phyloP scores from a whole-genome alignment of 768 basidiomycete genomes.

The Trichaptum fuscoviolaceum region DNA sequence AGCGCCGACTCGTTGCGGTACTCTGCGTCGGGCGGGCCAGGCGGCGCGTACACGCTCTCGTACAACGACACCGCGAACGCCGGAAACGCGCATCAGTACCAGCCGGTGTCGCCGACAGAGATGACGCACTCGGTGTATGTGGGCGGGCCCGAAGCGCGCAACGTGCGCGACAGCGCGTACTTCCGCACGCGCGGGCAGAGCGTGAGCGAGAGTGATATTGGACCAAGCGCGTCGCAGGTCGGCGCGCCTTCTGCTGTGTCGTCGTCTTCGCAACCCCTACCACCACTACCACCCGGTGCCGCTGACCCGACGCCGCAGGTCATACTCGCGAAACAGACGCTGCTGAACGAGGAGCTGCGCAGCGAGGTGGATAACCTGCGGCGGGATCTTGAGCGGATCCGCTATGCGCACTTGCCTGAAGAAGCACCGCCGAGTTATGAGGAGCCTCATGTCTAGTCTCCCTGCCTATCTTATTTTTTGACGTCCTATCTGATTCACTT shows the following conservation, averaged over 20 bases:
- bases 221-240: conserved; percentile 4
- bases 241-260: not conserved
- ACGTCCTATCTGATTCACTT: not conserved
- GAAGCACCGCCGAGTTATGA: conserved; percentile 2
- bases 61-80: not conserved
- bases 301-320: not conserved
- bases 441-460: not conserved
- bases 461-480: not conserved
- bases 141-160: not conserved
- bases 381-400: not conserved
- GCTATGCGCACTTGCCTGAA: not conserved
- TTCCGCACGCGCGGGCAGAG: not conserved
- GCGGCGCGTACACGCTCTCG: not conserved
- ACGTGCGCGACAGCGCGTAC: conserved; percentile 1
- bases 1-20: not conserved
- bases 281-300: not conserved
- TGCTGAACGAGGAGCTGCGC: conserved; percentile 4
- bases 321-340: conserved; percentile 3
- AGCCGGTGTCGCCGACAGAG: not conserved
- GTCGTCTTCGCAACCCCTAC: not conserved
- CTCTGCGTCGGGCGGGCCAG: not conserved
- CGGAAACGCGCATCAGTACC: not conserved
- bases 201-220: not conserved
- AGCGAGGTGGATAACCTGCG: conserved; percentile 4
- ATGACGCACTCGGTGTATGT: not conserved